Evolutionary conservation across 805 yeast genomes (phyloP), one percentile per base, ranked within the genome.

Genomic region (Myxozyma geophila): DNA sequence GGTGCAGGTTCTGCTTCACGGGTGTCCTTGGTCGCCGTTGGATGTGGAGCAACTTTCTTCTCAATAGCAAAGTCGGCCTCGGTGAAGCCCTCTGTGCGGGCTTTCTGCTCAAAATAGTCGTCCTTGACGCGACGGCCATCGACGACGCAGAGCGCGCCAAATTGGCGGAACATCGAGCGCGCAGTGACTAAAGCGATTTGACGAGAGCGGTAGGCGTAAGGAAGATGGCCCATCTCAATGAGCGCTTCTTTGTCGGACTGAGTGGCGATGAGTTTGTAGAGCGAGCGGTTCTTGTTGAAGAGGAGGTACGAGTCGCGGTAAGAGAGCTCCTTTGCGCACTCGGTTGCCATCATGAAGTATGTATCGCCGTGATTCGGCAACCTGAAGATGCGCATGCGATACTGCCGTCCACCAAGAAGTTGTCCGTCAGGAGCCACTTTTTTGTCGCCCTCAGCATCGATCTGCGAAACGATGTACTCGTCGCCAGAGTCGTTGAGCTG

Each of bases 81-180:
- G 0, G 80, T 78, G 56, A 81, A 80, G 0, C 81, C 81, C 64
- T 81, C 81, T 19, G 74, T 76, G 44, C 71, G 73, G 0, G 80
- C 80, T 2, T 74, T 68, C 2, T 74, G 75, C 65, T 83, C 87
- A 85, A 85, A 85, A 70, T 85, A 84, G 71, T 84, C 88, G 71
- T 84, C 87, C 2, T 72, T 64, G 3, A 84, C 76, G 62, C 87
- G 77, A 43, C 74, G 73, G 7, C 87, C 88, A n/a, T 74, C 71
- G 1, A 74, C 73, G 21, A 85, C 71, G 1, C 81, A 71, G 23
- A 83, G 74, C 0, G 87, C 83, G 41, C 87, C 87, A 72, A 82
- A 84, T 53, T 75, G 76, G 58, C 83, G 74, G 67, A 73, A 85
- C 51, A 82, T 76, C 0, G 82, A 77, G 51, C 79, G 76, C 2